Evolutionary conservation across 2,329 filamentous ascomycete species (phyloP), one percentile per base, ranked within the genome.

Genomic region (Plectosphaerella sp.): DNA sequence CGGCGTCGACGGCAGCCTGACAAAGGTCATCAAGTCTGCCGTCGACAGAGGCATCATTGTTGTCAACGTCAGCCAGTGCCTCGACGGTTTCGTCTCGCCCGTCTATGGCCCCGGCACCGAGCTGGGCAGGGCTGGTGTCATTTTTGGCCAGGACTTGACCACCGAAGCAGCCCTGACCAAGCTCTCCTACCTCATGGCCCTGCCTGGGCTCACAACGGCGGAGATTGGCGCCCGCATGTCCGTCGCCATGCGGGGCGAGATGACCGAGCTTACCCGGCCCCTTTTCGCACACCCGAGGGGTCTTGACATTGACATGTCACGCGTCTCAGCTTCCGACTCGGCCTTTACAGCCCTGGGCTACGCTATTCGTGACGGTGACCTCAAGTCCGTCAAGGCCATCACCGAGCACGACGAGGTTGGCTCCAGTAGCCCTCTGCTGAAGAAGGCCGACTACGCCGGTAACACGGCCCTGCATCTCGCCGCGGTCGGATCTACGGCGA

Each of bases 151-250:
- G 59, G 91, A 96, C 63, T 79, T 96, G 71, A 97, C 92, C 0
- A 88, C 88, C 20, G 92, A 97, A 72, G 92, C 90, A 3, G 92
- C 92, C 6, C 80, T 96, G 59, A 94, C 92, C 18, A 97, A 97
- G 69, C 79, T 97, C 25, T 89, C 90, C 2, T 96, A 95, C 67
- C 80, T 96, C 3, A 79, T 96, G 16, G 88, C 89, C 5, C 67
- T 79, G 4, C 84, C 87, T 1, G 78, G 76, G 33, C 74, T 88
- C n/a, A 78, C 80, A 0, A 76, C 81, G 8, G 74, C 79, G 50
- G 85, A 89, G 20, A 84, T 96, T 25, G 78, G 84, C 4, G 76
- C 75, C 55, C 78, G 79, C 55, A 95, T 96, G 83, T 84, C 88
- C 7, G 71, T 79, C 22, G 89, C 88, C 11, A 76, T 96, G 20